phyloP scores from a whole-genome alignment of 768 basidiomycete genomes.

The Omphalotus guepiniiformis region DNA sequence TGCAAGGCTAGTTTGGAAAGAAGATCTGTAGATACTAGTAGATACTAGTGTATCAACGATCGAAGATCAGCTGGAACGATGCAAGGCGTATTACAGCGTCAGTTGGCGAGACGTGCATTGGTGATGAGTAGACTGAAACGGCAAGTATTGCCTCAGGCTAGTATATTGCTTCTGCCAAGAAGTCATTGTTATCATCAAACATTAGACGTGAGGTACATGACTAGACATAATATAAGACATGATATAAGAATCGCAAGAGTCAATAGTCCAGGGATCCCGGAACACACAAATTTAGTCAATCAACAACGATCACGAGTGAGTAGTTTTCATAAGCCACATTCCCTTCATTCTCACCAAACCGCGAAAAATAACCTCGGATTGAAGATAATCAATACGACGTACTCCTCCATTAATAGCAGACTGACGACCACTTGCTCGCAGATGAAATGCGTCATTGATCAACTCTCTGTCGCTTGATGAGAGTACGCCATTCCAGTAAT shows the following conservation, averaged over 20 bases:
- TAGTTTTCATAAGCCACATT: constrained; percentile 5
- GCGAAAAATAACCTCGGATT: constrained; percentile 33
- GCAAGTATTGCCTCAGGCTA: too few species aligned
- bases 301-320: background rate
- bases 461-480: background rate
- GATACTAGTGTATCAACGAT: too few species aligned
- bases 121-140: too few species aligned
- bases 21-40: too few species aligned
- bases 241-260: background rate
- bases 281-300: background rate
- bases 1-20: too few species aligned
- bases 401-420: background rate
- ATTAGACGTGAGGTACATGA: background rate
- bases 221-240: too few species aligned
- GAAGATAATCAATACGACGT: background rate
- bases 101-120: too few species aligned
- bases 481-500: constrained; percentile 36
- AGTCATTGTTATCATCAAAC: too few species aligned
- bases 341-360: constrained; percentile 26
- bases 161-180: too few species aligned
- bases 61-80: too few species aligned
- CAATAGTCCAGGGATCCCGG: background rate
- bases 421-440: background rate
- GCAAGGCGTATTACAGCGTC: too few species aligned
- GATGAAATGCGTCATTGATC: constrained; percentile 9